These are phyloP conservation scores for Ogataea saltuana DNA, from an alignment of 805 yeast genomes.

Conservation along the genomic window DNA sequence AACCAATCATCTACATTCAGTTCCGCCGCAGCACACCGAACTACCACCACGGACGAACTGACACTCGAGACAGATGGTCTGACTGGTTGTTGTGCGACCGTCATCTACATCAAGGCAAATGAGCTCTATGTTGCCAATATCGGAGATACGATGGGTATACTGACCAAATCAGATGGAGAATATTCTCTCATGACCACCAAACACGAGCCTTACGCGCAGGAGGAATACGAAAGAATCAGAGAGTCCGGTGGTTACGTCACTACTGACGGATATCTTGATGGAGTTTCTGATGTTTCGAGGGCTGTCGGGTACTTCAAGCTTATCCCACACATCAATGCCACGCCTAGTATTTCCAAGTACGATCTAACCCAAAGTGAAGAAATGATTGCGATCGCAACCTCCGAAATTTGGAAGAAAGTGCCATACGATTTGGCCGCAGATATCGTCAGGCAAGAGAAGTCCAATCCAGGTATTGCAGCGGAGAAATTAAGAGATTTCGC, in stretches of 20 bases:
- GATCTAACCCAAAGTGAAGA: conserved; percentile 72
- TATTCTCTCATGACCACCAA: conserved; percentile 67
- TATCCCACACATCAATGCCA: conserved; percentile 85
- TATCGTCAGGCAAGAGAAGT: conserved; percentile 75
- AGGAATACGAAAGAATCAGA: conserved; percentile 82
- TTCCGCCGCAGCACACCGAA: conserved; percentile 52
- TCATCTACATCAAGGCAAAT: conserved; percentile 72
- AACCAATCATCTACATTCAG: conserved; percentile 43
- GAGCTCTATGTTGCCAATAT: conserved; percentile 78
- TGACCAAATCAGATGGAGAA: conserved; percentile 81
- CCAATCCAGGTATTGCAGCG: conserved; percentile 88
- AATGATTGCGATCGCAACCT: conserved; percentile 79
- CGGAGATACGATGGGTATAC: conserved; percentile 85
- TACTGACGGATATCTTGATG: conserved; percentile 82
- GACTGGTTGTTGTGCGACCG: conserved; percentile 85
- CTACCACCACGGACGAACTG: conserved; percentile 51
- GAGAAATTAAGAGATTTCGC: conserved; percentile 93
- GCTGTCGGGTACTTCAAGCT: conserved; percentile 89
- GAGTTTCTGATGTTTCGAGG: conserved; percentile 77
- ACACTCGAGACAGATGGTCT: conserved; percentile 64
- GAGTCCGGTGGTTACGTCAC: conserved; percentile 90
- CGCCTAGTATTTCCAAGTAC: conserved; percentile 72
- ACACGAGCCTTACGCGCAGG: conserved; percentile 80
- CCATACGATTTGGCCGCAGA: conserved; percentile 88
- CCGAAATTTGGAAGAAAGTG: conserved; percentile 81